Percentiles rank a stretch among this genome's conserved stretches.
phyloP scores from a whole-genome alignment of 2,329 filamentous ascomycete species.

The Parasarocladium wereldwijsianum region DNA sequence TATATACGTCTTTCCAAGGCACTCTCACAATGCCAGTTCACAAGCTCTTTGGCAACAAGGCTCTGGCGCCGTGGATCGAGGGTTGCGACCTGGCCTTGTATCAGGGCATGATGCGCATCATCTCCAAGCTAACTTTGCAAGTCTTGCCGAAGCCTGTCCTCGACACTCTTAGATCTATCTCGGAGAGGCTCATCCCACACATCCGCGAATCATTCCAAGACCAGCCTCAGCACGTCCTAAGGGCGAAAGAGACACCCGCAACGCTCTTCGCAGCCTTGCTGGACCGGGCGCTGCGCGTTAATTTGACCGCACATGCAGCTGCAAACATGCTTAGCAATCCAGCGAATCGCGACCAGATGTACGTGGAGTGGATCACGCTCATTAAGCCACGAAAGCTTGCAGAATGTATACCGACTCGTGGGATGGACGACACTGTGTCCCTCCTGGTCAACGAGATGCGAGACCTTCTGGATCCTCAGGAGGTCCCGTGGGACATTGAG shows the following conservation, averaged over 20 bases:
- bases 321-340: constrained; percentile 84
- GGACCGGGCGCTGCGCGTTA: constrained; percentile 78
- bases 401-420: constrained; percentile 45
- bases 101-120: constrained; percentile 88
- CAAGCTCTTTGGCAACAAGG: constrained; percentile 71
- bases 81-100: constrained; percentile 94
- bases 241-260: constrained; percentile 78
- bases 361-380: constrained; percentile 69
- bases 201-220: constrained; percentile 75
- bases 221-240: constrained; percentile 71
- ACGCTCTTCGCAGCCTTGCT: constrained; percentile 77
- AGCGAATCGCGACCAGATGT: constrained; percentile 89
- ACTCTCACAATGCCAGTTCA: constrained; percentile 94
- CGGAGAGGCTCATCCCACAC: constrained; percentile 64
- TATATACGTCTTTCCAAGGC: constrained; percentile 90
- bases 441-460: constrained; percentile 53
- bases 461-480: constrained; percentile 49
- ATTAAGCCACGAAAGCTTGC: constrained; percentile 48
- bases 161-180: constrained; percentile 76
- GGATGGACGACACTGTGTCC: constrained; percentile 52
- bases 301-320: constrained; percentile 83
- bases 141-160: constrained; percentile 80
- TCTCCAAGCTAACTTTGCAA: constrained; percentile 77
- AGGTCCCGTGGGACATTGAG: constrained; percentile 51
- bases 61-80: constrained; percentile 82